Percentiles rank a stretch among this genome's conserved stretches.
Conservation (phyloP, 306 rosid species). For the Abrus pulchellus region DNA sequence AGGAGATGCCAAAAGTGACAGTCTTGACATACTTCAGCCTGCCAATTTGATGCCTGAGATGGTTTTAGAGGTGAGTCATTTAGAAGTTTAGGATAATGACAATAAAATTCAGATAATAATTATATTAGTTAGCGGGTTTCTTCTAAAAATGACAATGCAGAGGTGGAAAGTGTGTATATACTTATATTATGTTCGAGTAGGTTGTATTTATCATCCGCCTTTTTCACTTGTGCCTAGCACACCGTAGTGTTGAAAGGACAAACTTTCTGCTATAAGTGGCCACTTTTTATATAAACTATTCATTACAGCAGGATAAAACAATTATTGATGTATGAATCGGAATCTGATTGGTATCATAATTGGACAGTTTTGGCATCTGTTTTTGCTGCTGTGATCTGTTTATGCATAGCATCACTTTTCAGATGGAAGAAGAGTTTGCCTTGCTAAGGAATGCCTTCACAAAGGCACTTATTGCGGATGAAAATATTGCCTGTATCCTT, state of each 20-base stretch:
- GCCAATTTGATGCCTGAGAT: slow-evolving; percentile 72
- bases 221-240: background rate
- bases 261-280: slow-evolving; percentile 9
- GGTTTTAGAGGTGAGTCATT: slow-evolving; percentile 62
- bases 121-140: slow-evolving; percentile 5
- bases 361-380: slow-evolving; percentile 35
- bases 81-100: slow-evolving; percentile 20
- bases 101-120: slow-evolving; percentile 27
- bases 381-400: slow-evolving; percentile 30
- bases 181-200: slow-evolving; percentile 6
- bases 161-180: slow-evolving; percentile 35
- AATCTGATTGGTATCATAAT: slow-evolving; percentile 33
- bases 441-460: slow-evolving; percentile 71
- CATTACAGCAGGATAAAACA: slow-evolving; percentile 29
- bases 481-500: slow-evolving; percentile 84
- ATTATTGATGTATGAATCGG: slow-evolving; percentile 24
- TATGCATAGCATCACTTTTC: slow-evolving; percentile 49
- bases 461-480: slow-evolving; percentile 58
- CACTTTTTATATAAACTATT: slow-evolving; percentile 13
- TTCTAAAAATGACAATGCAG: slow-evolving; percentile 19
- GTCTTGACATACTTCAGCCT: slow-evolving; percentile 90
- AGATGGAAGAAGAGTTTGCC: slow-evolving; percentile 82
- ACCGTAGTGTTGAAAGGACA: slow-evolving; percentile 8
- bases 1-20: slow-evolving; percentile 66
- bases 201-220: slow-evolving; percentile 18